Percentiles rank a stretch among this genome's conserved stretches.
phyloP scores from a whole-genome alignment of 345 rosid species.

The Durio zibethinus region DNA sequence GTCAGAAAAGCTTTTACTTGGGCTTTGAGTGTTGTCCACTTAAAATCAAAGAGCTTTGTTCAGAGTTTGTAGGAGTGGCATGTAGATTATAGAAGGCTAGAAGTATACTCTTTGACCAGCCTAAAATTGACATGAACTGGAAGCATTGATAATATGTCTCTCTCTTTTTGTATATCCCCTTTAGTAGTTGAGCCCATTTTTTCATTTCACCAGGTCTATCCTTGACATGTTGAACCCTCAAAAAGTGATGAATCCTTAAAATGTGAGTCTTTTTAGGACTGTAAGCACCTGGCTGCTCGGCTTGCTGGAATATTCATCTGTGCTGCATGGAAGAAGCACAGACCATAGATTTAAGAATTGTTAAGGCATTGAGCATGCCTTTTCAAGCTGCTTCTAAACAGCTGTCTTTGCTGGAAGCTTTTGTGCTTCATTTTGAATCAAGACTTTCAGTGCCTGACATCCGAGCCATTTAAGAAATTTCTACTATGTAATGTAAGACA shows the following conservation, averaged over 20 bases:
- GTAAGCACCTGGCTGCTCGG: conserved; percentile 80
- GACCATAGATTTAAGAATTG: conserved; percentile 65
- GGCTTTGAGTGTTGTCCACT: neutral
- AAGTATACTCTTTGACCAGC: neutral
- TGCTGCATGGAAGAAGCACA: conserved; percentile 82
- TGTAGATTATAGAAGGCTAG: neutral
- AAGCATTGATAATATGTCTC: neutral
- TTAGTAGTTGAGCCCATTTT: neutral
- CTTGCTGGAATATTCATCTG: conserved; percentile 77
- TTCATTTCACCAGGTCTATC: conserved; percentile 49
- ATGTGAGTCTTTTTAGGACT: conserved; percentile 55
- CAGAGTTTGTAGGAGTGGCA: neutral
- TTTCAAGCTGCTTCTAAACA: conserved; percentile 74
- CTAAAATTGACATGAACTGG: neutral
- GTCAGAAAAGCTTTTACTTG: neutral
- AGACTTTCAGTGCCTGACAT: conserved; percentile 68
- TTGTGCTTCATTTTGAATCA: conserved; percentile 68
- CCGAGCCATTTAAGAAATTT: conserved; percentile 61
- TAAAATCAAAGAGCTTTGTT: neutral
- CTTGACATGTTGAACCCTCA: conserved; percentile 52
- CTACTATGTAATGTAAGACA: neutral
- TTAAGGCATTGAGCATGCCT: conserved; percentile 76
- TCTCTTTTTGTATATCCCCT: neutral
- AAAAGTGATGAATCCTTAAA: conserved; percentile 42
- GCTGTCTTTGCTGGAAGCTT: conserved; percentile 78